A percentile compares a stretch with the other conserved stretches of the same genome.
These are phyloP conservation scores for Eutrema salsugineum DNA, from an alignment of 441 rosid genomes.

Conservation along the genomic window DNA sequence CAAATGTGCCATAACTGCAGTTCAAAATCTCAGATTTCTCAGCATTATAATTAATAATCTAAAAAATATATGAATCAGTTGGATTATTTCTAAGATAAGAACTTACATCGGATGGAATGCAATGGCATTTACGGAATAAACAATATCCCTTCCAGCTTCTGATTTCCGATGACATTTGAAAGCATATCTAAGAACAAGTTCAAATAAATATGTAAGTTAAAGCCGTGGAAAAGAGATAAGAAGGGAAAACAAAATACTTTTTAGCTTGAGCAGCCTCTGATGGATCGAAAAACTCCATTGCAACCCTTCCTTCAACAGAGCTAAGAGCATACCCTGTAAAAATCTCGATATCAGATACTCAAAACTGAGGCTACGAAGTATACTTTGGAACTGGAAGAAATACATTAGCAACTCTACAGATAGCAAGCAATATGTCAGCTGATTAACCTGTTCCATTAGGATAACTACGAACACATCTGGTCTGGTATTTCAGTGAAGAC, in stretches of 20 bases:
- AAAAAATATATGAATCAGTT: too few relatives aligned
- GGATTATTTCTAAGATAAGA: constrained; percentile 9
- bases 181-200: constrained; percentile 66
- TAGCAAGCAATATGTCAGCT: not conserved
- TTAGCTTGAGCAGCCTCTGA: constrained; percentile 93
- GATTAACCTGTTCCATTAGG: constrained; percentile 90
- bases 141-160: constrained; percentile 96
- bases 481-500: constrained; percentile 94
- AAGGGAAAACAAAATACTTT: constrained; percentile 47
- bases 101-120: constrained; percentile 98
- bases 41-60: not conserved
- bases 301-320: constrained; percentile 92
- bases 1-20: constrained; percentile 95
- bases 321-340: constrained; percentile 92
- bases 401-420: not conserved
- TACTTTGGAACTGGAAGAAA: not conserved
- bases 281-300: constrained; percentile 95
- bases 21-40: not conserved
- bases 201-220: constrained; percentile 10
- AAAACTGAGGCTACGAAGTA: not conserved
- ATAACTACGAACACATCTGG: constrained; percentile 92
- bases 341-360: not conserved
- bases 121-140: constrained; percentile 92
- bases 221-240: not conserved
- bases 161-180: constrained; percentile 97